These are phyloP conservation scores for Capsicum rhomboideum DNA, from an alignment of 257 asterid species.

Conservation along the genomic window DNA sequence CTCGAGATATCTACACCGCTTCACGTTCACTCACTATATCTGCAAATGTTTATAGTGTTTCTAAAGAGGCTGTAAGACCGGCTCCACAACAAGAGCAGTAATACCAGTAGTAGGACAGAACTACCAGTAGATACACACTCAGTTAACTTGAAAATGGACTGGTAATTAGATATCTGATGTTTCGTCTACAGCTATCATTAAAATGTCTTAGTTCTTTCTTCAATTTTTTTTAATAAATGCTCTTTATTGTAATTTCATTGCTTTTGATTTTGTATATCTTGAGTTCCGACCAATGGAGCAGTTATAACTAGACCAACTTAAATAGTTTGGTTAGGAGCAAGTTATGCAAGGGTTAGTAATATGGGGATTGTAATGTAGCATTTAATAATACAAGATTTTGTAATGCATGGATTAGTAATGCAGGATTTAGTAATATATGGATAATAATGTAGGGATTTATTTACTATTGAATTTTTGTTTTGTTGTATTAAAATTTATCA, in stretches of 20 bases:
- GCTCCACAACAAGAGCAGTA: background rate
- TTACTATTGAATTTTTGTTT: background rate
- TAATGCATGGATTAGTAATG: background rate
- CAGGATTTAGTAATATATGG: background rate
- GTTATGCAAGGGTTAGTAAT: background rate
- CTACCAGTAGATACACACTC: background rate
- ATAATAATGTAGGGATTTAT: background rate
- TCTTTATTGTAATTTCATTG: background rate
- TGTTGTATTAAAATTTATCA: background rate
- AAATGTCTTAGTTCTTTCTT: background rate
- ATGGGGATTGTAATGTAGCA: background rate
- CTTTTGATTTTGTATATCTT: background rate
- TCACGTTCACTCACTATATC: background rate
- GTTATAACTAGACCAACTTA: background rate
- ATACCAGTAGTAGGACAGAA: background rate
- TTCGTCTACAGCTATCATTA: background rate
- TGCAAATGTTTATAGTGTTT: background rate
- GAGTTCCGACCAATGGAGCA: background rate
- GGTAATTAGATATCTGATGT: background rate
- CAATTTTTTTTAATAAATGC: background rate
- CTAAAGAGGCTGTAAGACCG: background rate
- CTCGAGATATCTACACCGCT: background rate
- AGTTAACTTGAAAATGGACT: background rate
- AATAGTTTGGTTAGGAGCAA: background rate
- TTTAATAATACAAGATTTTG: background rate